Evolutionary conservation across 139 green algal species (phyloP), one percentile per base, ranked within the genome.

Genomic region (Pycnococcus provasolii): DNA sequence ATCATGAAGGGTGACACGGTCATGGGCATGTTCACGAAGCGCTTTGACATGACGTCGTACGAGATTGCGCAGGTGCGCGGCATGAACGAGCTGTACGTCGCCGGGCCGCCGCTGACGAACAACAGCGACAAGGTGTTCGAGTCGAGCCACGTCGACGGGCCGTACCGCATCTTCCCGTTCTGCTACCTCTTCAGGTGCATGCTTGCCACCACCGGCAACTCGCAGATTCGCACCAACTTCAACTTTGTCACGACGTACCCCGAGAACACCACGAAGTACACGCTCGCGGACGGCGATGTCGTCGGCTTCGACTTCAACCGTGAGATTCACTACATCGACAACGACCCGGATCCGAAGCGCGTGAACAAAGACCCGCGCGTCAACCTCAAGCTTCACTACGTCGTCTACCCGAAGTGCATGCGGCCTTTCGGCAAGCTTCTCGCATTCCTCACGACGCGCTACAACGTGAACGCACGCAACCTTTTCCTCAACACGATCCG

Each of bases 41-140:
- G 54, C 42, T 75, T 75, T 40, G 44, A 51, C 4, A 44, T 44
- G 7, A 50, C 54, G 44, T 44, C 54, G 5, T 75, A 68, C 50
- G 62, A 45, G 42, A 61, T 75, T 2, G 50, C 58, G 13, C 61
- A 53, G 11, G 50, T 75, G 43, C 48, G 41, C 3, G 51, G 15
- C 6, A 75, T 75, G 69, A 75, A 75, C 50, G 69, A 75, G 41
- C 69, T 75, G 26, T 75, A 75, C 54, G 60, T 75, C 60, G 69
- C 69, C 5, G 65, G 44, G 8, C 37, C 46, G 2, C 60, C 69
- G n/a, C 69, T 66, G 53, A 59, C 53, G 6, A 62, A 60, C 53
- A 75, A 69, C 43, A 53, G 11, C 2, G 69, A 75, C 54, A 75
- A 50, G 15, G 69, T 75, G 44, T 75, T 75, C 59, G 68, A 74